A percentile compares a stretch with the other conserved stretches of the same genome.
phyloP scores from a whole-genome alignment of 768 basidiomycete genomes.

The Collybia sp. region DNA sequence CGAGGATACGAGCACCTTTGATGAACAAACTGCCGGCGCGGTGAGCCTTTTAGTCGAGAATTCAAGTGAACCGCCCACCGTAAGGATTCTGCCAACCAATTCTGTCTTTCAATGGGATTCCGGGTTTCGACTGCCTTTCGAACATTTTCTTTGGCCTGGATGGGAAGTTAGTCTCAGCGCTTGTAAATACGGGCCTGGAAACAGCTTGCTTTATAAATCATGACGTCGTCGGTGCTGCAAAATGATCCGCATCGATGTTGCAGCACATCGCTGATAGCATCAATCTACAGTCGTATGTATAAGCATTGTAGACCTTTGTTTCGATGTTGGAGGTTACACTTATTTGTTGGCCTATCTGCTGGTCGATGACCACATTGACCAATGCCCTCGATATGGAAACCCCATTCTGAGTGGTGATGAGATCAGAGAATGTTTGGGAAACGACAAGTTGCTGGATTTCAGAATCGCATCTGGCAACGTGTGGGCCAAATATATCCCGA shows the following conservation, averaged over 20 bases:
- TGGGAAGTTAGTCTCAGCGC: neutral
- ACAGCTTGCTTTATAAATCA: constrained; percentile 81
- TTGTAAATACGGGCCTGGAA: neutral
- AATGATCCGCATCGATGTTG: constrained; percentile 96
- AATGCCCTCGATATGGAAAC: constrained; percentile 84
- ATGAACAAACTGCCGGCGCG: constrained; percentile 63
- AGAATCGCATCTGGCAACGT: constrained; percentile 55
- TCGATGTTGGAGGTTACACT: constrained; percentile 52
- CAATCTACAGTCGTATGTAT: constrained; percentile 57
- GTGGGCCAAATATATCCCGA: constrained; percentile 2
- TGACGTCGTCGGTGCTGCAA: constrained; percentile 97
- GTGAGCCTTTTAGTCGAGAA: constrained; percentile 4
- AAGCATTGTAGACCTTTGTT: neutral
- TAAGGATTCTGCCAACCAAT: constrained; percentile 81
- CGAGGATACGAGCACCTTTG: constrained; percentile 82
- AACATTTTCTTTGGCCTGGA: constrained; percentile 87
- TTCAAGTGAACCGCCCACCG: constrained; percentile 41
- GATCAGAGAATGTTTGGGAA: constrained; percentile 76
- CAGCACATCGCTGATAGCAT: constrained; percentile 92
- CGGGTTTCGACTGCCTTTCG: constrained; percentile 84
- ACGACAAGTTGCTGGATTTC: constrained; percentile 67
- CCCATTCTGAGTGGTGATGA: constrained; percentile 83
- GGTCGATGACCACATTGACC: constrained; percentile 95
- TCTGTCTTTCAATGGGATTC: constrained; percentile 68
- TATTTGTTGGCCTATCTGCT: constrained; percentile 96